Percentiles rank a stretch among this genome's conserved stretches.
These are phyloP conservation scores for Cephaloascus fragrans DNA, from an alignment of 805 yeast genomes.

Conservation along the genomic window DNA sequence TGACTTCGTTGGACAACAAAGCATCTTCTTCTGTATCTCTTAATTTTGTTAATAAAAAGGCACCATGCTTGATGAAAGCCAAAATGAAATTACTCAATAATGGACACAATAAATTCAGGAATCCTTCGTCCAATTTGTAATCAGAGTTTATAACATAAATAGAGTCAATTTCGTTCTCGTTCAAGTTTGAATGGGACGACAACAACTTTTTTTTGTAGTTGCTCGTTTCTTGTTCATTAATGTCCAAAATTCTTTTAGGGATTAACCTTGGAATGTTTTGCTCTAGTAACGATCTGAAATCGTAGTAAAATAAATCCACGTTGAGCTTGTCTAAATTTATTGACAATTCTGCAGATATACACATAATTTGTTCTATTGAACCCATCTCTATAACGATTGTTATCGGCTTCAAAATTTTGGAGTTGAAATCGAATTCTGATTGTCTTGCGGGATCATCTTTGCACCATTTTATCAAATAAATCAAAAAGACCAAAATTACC, in stretches of 20 bases:
- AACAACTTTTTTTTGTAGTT: slow-evolving; percentile 14
- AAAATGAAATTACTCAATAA: slow-evolving; percentile 42
- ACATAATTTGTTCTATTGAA: slow-evolving; percentile 59
- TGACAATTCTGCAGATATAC: slow-evolving; percentile 46
- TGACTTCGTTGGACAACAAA: slow-evolving; percentile 43
- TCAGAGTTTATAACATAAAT: not conserved
- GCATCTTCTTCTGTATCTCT: slow-evolving; percentile 72
- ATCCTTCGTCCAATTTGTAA: slow-evolving; percentile 6
- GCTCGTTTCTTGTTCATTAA: slow-evolving; percentile 32
- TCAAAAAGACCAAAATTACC: slow-evolving; percentile 39
- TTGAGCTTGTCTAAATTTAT: slow-evolving; percentile 23
- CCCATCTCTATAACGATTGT: slow-evolving; percentile 51
- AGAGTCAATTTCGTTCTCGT: not conserved
- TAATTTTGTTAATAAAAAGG: slow-evolving; percentile 54
- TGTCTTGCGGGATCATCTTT: slow-evolving; percentile 35
- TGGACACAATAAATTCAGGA: slow-evolving; percentile 23
- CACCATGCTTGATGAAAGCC: slow-evolving; percentile 51
- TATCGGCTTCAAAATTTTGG: slow-evolving; percentile 50
- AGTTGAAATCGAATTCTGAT: slow-evolving; percentile 40
- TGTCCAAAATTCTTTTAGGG: slow-evolving; percentile 43
- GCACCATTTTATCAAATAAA: slow-evolving; percentile 61
- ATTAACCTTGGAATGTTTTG: slow-evolving; percentile 50
- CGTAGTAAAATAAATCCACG: slow-evolving; percentile 46
- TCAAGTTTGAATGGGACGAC: slow-evolving; percentile 1
- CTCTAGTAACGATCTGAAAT: slow-evolving; percentile 57